Percentiles rank a stretch among this genome's conserved stretches.
phyloP scores from a whole-genome alignment of 495 filamentous ascomycete species.

The Physcia stellaris region DNA sequence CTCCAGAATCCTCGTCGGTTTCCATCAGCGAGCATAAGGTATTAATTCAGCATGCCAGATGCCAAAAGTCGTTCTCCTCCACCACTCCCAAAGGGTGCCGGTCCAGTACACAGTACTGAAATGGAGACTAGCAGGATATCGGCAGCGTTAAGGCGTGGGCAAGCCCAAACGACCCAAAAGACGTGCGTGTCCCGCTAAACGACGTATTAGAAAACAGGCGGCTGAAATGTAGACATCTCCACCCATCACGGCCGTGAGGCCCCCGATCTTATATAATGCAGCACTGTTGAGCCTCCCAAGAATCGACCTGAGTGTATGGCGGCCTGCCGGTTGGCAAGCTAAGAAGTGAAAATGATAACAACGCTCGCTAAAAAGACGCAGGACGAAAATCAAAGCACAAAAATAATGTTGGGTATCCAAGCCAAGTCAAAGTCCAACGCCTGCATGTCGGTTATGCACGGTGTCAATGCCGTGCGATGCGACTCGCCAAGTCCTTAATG shows the following conservation, averaged over 20 bases:
- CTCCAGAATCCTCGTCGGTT: constrained; percentile 7
- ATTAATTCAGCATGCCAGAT: constrained; percentile 34
- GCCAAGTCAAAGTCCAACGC: too few species aligned
- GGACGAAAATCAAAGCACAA: constrained; percentile 20
- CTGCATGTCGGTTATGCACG: constrained; percentile 27
- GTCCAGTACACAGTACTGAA: constrained; percentile 34
- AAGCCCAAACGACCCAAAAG: constrained; percentile 13
- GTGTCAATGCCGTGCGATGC: too few species aligned
- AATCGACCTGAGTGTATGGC: constrained; percentile 22
- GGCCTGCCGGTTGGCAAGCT: constrained; percentile 35
- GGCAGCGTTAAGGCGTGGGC: constrained; percentile 11
- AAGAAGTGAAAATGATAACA: constrained; percentile 17
- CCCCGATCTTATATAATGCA: constrained; percentile 40
- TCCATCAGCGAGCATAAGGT: constrained; percentile 4
- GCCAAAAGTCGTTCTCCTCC: constrained; percentile 20
- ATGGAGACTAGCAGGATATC: constrained; percentile 18
- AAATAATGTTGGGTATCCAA: constrained; percentile 33
- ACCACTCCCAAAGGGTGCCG: constrained; percentile 25
- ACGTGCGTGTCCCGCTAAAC: constrained; percentile 21
- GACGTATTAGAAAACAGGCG: constrained; percentile 26
- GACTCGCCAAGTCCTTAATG: too few species aligned
- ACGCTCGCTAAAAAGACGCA: constrained; percentile 27
- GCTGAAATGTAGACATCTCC: constrained; percentile 30
- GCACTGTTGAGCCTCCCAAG: constrained; percentile 27
- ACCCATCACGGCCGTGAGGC: constrained; percentile 48